Percentiles rank a stretch among this genome's conserved stretches.
Conservation (phyloP, 352 stramenopile species). For the Globisporangium paroecandrum region DNA sequence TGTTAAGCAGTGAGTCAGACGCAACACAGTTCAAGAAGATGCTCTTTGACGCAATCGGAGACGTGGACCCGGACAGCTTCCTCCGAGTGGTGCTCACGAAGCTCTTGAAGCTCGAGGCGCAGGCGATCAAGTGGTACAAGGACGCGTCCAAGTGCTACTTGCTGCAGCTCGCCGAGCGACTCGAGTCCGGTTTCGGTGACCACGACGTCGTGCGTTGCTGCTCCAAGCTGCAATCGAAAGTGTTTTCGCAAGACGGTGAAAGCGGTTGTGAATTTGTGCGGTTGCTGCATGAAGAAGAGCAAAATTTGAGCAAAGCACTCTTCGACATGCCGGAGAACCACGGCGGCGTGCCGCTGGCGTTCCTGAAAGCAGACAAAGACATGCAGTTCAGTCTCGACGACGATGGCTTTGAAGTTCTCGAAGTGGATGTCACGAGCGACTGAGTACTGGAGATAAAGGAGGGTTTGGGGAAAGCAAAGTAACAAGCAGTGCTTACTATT, state of each 20-base stretch:
- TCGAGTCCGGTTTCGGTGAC: slow-evolving; percentile 36
- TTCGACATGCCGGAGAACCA: slow-evolving; percentile 75
- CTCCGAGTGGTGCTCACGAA: slow-evolving; percentile 57
- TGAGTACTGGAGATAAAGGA: neutral
- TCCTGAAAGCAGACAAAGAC: slow-evolving; percentile 66
- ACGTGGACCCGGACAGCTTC: slow-evolving; percentile 34
- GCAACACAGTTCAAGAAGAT: slow-evolving; percentile 40
- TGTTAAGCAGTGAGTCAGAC: slow-evolving; percentile 36
- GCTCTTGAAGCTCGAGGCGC: slow-evolving; percentile 60
- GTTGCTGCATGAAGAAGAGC: slow-evolving; percentile 46
- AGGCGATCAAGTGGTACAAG: slow-evolving; percentile 76
- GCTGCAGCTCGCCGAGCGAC: slow-evolving; percentile 48
- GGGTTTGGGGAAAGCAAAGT: neutral
- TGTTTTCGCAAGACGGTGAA: neutral
- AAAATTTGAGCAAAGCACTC: slow-evolving; percentile 43
- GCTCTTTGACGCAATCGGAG: slow-evolving; percentile 46
- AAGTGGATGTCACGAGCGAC: slow-evolving; percentile 25
- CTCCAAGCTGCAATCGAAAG: slow-evolving; percentile 18
- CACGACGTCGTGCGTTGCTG: slow-evolving; percentile 58
- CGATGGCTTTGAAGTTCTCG: slow-evolving; percentile 72
- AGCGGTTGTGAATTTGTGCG: slow-evolving; percentile 45
- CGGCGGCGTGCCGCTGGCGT: slow-evolving; percentile 62
- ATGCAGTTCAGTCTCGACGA: slow-evolving; percentile 78
- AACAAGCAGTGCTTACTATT: slow-evolving; percentile 4
- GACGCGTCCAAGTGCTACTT: slow-evolving; percentile 62